Conservation (phyloP, 495 filamentous ascomycete genomes). For the Pseudotulostoma volvatum region DNA sequence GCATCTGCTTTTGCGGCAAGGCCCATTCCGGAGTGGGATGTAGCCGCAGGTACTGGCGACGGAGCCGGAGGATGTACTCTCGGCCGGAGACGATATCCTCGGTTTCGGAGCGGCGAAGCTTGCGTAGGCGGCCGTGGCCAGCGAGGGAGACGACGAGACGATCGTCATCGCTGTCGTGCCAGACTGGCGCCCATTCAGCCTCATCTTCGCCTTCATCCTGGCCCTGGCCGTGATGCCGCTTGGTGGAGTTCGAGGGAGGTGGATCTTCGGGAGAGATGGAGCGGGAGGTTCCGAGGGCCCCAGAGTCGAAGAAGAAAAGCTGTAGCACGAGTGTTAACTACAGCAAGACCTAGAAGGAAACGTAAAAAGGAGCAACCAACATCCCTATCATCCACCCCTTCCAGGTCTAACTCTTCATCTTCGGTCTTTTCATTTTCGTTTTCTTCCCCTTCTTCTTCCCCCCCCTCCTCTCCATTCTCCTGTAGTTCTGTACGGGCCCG, state of each 20-base stretch:
- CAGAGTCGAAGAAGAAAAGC: constrained; percentile 60
- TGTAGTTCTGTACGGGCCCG: no score
- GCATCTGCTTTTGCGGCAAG: constrained; percentile 23
- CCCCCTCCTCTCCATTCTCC: constrained; percentile 19
- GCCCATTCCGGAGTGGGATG: constrained; percentile 75
- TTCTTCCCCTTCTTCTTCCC: constrained; percentile 12
- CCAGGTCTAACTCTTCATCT: constrained; percentile 46
- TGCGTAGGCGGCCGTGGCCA: constrained; percentile 52
- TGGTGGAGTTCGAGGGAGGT: constrained; percentile 19
- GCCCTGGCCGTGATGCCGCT: no score
- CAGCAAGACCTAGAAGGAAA: not conserved
- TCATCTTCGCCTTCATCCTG: constrained; percentile 19
- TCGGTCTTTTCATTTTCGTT: constrained; percentile 29
- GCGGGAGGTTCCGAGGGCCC: constrained; percentile 28
- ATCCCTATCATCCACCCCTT: no score
- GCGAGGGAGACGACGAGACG: constrained; percentile 67
- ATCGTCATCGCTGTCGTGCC: constrained; percentile 96
- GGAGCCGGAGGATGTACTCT: constrained; percentile 66
- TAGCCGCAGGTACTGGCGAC: constrained; percentile 65
- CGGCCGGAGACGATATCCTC: constrained; percentile 77
- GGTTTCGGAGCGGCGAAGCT: constrained; percentile 57
- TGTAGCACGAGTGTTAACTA: constrained; percentile 14
- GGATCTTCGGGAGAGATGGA: constrained; percentile 24
- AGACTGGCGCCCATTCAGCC: constrained; percentile 51
- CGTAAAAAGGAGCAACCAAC: constrained; percentile 4